These are phyloP conservation scores for Cicer arietinum DNA, from an alignment of 306 rosid genomes.

Conservation along the genomic window DNA sequence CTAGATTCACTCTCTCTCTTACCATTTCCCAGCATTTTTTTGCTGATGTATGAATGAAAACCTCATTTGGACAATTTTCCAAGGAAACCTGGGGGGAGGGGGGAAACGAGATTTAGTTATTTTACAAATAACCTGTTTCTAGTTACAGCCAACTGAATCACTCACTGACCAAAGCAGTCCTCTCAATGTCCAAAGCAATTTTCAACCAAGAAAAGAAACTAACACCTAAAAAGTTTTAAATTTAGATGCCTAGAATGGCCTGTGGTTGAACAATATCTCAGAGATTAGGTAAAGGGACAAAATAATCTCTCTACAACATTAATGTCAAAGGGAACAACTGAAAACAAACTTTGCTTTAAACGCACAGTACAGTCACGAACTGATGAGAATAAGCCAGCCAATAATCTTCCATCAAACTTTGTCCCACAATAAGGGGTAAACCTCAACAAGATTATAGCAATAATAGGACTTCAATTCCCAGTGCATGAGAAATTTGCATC, in stretches of 20 bases:
- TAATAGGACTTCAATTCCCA: constrained; percentile 33
- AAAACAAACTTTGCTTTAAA: constrained; percentile 10
- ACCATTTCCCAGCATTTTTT: constrained; percentile 93
- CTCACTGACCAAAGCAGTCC: background rate
- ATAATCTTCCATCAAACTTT: constrained; percentile 37
- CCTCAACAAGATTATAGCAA: constrained; percentile 37
- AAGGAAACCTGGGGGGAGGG: constrained; percentile 65
- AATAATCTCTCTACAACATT: constrained; percentile 9
- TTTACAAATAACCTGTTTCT: constrained; percentile 29
- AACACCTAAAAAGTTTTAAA: background rate
- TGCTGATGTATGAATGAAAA: constrained; percentile 79
- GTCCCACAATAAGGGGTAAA: constrained; percentile 34
- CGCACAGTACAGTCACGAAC: constrained; percentile 20
- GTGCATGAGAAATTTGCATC: constrained; percentile 12
- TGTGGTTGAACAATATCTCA: constrained; percentile 21
- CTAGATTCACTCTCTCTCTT: constrained; percentile 91
- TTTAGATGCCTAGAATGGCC: constrained; percentile 30
- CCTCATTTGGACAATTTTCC: constrained; percentile 79
- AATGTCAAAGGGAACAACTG: constrained; percentile 19
- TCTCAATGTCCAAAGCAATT: constrained; percentile 28
- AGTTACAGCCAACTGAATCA: constrained; percentile 27
- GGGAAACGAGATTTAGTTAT: constrained; percentile 32
- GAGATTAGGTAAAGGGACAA: background rate
- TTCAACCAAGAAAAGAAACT: constrained; percentile 27
- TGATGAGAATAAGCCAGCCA: constrained; percentile 25